Conservation (phyloP, 202 grass and related monocot species). For the Elaeis oleifera region DNA sequence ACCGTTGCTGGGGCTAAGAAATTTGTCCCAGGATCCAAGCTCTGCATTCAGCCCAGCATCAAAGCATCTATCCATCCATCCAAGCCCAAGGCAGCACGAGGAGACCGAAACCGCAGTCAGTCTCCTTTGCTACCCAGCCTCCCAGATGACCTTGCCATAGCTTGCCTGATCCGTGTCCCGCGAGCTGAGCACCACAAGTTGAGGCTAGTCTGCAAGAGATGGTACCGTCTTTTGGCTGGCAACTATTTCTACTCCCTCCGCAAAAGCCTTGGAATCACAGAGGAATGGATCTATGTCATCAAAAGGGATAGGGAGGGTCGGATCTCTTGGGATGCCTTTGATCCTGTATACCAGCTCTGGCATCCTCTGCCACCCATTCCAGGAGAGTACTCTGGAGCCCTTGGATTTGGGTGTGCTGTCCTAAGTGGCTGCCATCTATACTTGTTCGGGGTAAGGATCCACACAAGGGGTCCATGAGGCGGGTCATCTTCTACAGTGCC, state of each 20-base stretch:
- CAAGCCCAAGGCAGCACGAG: constrained; percentile 25
- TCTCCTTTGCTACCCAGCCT: constrained; percentile 56
- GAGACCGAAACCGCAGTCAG: constrained; percentile 15
- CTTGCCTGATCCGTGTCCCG: constrained; percentile 62
- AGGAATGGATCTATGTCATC: constrained; percentile 70
- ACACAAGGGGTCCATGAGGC: constrained; percentile 39
- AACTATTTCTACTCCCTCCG: constrained; percentile 88
- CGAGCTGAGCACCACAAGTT: constrained; percentile 55
- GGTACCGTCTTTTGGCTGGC: constrained; percentile 56
- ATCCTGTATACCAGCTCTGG: constrained; percentile 48
- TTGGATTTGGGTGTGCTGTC: constrained; percentile 60
- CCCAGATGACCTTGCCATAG: constrained; percentile 68
- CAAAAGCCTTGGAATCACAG: constrained; percentile 36
- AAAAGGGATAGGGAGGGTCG: constrained; percentile 37
- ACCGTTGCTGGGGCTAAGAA: constrained; percentile 26
- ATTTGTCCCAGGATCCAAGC: constrained; percentile 27
- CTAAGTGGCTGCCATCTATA: constrained; percentile 71
- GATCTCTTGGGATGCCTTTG: constrained; percentile 54
- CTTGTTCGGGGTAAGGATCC: constrained; percentile 53
- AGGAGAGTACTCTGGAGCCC: constrained; percentile 45
- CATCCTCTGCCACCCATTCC: constrained; percentile 57
- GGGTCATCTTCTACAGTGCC: constrained; percentile 78
- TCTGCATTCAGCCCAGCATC: constrained; percentile 49
- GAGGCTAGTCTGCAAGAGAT: constrained; percentile 54
- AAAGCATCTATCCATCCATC: constrained; percentile 64